Evolutionary conservation across 495 filamentous ascomycete species (phyloP).

Genomic region (Trichoderma parareesei): DNA sequence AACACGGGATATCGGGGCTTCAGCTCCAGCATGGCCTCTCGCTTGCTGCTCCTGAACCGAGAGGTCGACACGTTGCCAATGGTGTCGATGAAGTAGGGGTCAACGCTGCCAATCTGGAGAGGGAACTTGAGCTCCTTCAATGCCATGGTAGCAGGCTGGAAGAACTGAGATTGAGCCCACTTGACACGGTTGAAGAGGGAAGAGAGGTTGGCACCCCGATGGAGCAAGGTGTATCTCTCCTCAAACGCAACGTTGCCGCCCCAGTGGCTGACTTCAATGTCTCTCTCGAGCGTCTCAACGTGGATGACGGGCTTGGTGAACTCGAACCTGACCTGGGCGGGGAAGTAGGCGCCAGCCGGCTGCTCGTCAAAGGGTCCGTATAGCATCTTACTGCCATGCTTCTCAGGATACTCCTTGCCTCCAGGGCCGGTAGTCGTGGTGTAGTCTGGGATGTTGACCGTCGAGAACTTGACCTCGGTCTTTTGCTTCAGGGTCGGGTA

Average conservation of each 20-base stretch:
- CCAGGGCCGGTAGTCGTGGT: conserved; percentile 60
- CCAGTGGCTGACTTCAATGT: conserved; percentile 95
- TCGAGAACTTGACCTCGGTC: conserved; percentile 80
- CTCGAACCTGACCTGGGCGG: conserved; percentile 78
- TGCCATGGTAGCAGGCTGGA: conserved; percentile 64
- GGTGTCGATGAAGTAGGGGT: conserved; percentile 92
- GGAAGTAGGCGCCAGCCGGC: conserved; percentile 62
- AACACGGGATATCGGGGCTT: conserved; percentile 91
- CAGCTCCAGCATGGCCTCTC: conserved; percentile 77
- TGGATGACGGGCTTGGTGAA: conserved; percentile 88
- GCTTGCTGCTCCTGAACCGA: conserved; percentile 67
- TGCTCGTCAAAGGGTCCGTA: conserved; percentile 85
- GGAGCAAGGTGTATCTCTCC: conserved; percentile 83
- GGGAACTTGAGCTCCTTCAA: conserved; percentile 77
- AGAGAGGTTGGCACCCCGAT: conserved; percentile 74
- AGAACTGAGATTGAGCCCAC: conserved; percentile 70
- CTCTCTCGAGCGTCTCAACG: conserved; percentile 67
- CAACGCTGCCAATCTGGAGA: conserved; percentile 63
- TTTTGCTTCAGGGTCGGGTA: conserved; percentile 88
- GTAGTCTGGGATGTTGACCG: conserved; percentile 71
- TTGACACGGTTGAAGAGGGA: conserved; percentile 81
- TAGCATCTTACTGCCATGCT: conserved; percentile 75
- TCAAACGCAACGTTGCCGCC: conserved; percentile 92
- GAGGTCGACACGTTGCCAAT: conserved; percentile 97
- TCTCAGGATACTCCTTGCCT: conserved; percentile 63